phyloP scores from a whole-genome alignment of 441 rosid genomes.

The Jatropha podagrica region DNA sequence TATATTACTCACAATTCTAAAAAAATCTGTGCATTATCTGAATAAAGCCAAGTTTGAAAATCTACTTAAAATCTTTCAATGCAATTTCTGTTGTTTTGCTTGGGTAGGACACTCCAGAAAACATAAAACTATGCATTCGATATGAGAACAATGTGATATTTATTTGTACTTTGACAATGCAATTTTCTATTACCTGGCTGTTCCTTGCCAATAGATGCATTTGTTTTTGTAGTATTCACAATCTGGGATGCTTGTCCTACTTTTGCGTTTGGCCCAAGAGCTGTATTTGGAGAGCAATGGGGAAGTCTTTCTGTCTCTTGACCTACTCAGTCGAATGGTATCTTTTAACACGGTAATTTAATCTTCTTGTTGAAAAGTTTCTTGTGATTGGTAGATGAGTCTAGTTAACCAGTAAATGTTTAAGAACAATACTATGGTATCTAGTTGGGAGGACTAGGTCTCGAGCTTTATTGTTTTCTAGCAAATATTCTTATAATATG shows the following conservation, averaged over 20 bases:
- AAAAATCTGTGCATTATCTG: background rate
- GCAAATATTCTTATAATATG: slow-evolving; percentile 16
- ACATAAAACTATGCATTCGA: background rate
- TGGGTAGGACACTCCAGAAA: background rate
- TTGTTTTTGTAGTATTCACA: slow-evolving; percentile 54
- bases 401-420: background rate
- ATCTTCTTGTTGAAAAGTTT: slow-evolving; percentile 20
- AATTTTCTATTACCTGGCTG: background rate
- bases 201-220: slow-evolving; percentile 10
- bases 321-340: slow-evolving; percentile 76
- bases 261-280: slow-evolving; percentile 77
- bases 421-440: background rate
- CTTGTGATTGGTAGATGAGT: slow-evolving; percentile 6
- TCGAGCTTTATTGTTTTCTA: slow-evolving; percentile 25
- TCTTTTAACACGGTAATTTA: slow-evolving; percentile 80
- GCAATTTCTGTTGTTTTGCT: background rate
- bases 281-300: slow-evolving; percentile 50
- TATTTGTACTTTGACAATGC: background rate
- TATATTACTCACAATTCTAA: background rate
- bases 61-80: background rate
- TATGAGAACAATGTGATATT: background rate
- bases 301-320: slow-evolving; percentile 64
- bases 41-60: background rate
- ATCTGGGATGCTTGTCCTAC: slow-evolving; percentile 74
- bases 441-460: background rate